Evolutionary conservation across 805 yeast species (phyloP).

Genomic region (Myxozyma melibiosi): DNA sequence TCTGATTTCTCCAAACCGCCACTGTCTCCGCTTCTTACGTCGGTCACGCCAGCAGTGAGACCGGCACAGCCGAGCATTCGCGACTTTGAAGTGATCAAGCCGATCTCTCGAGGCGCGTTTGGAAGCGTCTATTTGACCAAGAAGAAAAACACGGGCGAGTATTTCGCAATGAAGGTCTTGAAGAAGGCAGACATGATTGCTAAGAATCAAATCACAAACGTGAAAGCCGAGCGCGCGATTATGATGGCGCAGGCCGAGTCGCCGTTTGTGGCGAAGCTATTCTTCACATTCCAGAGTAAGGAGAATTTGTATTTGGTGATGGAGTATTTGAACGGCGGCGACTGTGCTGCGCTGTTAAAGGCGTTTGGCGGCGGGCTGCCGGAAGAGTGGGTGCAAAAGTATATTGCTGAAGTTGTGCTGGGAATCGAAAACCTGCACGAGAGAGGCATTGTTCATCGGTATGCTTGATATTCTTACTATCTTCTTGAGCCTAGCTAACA

Average conservation of each 20-base stretch:
- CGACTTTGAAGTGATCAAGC: conserved; percentile 88
- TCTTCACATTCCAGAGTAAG: conserved; percentile 83
- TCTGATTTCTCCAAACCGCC: conserved; percentile 56
- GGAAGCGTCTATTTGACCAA: conserved; percentile 91
- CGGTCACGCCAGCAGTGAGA: conserved; percentile 58
- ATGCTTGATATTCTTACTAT: not conserved
- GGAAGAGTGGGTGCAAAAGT: conserved; percentile 76
- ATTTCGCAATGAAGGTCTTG: conserved; percentile 90
- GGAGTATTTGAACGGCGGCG: conserved; percentile 97
- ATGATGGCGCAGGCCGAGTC: conserved; percentile 95
- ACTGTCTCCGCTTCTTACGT: conserved; percentile 74
- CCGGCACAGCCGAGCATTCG: conserved; percentile 69
- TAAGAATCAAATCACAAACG: conserved; percentile 93
- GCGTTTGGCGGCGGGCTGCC: conserved; percentile 77
- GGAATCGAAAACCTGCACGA: conserved; percentile 89
- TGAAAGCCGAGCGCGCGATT: conserved; percentile 93
- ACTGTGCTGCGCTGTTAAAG: conserved; percentile 81
- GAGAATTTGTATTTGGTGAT: conserved; percentile 88
- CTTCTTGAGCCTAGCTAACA: not conserved
- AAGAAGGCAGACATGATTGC: conserved; percentile 95
- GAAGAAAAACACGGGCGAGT: conserved; percentile 85
- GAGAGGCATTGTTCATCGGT: conserved; percentile 85
- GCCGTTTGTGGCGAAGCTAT: conserved; percentile 88
- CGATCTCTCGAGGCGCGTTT: conserved; percentile 96
- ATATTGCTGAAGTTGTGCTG: conserved; percentile 84